These are phyloP conservation scores for Annulohypoxylon maeteangense DNA, from an alignment of 495 filamentous ascomycete genomes.

Conservation along the genomic window DNA sequence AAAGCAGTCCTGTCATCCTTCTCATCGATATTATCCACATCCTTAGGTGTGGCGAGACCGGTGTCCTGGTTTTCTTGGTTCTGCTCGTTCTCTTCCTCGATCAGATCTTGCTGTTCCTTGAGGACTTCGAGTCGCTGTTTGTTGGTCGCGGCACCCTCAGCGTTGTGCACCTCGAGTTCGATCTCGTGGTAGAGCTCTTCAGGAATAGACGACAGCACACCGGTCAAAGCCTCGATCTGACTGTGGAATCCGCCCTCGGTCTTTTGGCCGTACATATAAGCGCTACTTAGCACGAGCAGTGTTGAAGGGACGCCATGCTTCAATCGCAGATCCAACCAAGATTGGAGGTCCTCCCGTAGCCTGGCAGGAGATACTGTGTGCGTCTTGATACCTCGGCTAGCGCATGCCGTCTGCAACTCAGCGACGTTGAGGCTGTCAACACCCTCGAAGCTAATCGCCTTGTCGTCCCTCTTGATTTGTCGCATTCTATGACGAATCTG, in stretches of 20 bases:
- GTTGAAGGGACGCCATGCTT: constrained; percentile 95
- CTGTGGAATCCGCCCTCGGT: constrained; percentile 77
- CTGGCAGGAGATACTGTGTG: constrained; percentile 88
- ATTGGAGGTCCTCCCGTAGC: constrained; percentile 89
- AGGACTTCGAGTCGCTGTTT: constrained; percentile 99
- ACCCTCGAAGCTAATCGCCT: constrained; percentile 93
- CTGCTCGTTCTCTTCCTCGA: constrained; percentile 96
- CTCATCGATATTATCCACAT: constrained; percentile 87
- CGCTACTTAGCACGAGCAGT: constrained; percentile 93
- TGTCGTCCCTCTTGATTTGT: constrained; percentile 98
- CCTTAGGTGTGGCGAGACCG: constrained; percentile 75
- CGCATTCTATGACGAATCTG: constrained; percentile 97
- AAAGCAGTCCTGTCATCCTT: constrained; percentile 61
- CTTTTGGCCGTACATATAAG: constrained; percentile 93
- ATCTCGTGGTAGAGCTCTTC: constrained; percentile 99
- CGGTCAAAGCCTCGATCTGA: constrained; percentile 92
- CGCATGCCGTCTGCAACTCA: constrained; percentile 91
- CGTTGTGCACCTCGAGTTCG: constrained; percentile 96
- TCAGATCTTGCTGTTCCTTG: constrained; percentile 98
- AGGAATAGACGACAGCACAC: constrained; percentile 91
- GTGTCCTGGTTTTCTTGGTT: constrained; percentile 75
- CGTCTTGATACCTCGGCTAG: constrained; percentile 90
- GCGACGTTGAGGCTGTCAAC: constrained; percentile 92
- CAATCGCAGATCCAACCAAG: constrained; percentile 94
- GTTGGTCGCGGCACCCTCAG: constrained; percentile 97